Evolutionary conservation across 805 yeast species (phyloP).

Genomic region (Nakazawaea laoshanensis): DNA sequence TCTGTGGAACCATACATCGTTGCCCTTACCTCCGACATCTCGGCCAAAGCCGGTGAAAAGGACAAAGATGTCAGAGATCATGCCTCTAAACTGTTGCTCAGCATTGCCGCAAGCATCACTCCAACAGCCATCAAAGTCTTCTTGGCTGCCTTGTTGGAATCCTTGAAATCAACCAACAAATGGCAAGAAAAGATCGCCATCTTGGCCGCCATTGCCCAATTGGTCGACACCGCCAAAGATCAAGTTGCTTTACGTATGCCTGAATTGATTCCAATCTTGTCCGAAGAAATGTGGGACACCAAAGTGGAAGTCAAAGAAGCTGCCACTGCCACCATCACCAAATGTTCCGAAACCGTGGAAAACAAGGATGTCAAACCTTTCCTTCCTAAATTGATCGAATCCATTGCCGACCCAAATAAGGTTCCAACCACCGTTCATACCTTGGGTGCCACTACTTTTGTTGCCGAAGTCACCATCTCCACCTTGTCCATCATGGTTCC

Average conservation of each 20-base stretch:
- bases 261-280: constrained; percentile 94
- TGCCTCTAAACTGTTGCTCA: constrained; percentile 70
- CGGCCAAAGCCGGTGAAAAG: constrained; percentile 87
- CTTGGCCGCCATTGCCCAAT: constrained; percentile 72
- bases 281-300: constrained; percentile 99
- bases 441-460: constrained; percentile 99
- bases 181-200: constrained; percentile 98
- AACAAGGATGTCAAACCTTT: constrained; percentile 99
- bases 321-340: constrained; percentile 92
- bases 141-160: constrained; percentile 68
- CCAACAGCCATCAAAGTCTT: constrained; percentile 90
- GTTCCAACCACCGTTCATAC: constrained; percentile 98
- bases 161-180: constrained; percentile 70
- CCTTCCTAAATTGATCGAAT: constrained; percentile 93
- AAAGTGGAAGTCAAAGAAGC: constrained; percentile 96
- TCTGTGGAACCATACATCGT: constrained; percentile 95
- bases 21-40: constrained; percentile 59
- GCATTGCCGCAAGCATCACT: constrained; percentile 75
- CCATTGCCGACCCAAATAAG: constrained; percentile 94
- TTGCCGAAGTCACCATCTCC: constrained; percentile 99
- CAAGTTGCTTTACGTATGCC: constrained; percentile 99
- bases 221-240: constrained; percentile 90
- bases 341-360: constrained; percentile 95
- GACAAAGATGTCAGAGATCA: constrained; percentile 61
- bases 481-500: constrained; percentile 99